phyloP scores from a whole-genome alignment of 1,139 yeast genomes.

The Yamadazyma conglobata region DNA sequence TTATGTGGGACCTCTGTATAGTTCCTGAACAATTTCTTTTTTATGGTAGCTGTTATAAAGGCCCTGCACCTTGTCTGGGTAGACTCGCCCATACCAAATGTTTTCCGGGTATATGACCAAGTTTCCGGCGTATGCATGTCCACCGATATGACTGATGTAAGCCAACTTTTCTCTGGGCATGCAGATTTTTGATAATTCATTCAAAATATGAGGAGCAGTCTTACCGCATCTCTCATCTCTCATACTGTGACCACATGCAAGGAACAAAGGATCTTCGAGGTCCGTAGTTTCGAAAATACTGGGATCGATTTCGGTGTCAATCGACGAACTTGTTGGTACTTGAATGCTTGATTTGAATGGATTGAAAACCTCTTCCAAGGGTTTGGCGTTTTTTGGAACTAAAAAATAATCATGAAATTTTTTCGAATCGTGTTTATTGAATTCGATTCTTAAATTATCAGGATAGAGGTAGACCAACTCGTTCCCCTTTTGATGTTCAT shows the following conservation, averaged over 20 bases:
- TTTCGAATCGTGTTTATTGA: constrained; percentile 27
- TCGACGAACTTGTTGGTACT: not conserved
- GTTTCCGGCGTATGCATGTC: constrained; percentile 79
- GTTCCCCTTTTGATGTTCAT: constrained; percentile 7
- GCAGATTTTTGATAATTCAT: constrained; percentile 38
- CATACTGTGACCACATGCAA: constrained; percentile 64
- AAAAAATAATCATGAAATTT: constrained; percentile 44
- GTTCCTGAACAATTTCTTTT: constrained; percentile 48
- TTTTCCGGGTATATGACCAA: constrained; percentile 52
- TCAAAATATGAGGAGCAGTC: constrained; percentile 52
- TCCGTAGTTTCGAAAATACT: constrained; percentile 3
- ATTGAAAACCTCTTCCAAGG: constrained; percentile 21
- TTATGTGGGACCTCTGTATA: constrained; percentile 56
- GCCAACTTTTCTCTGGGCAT: constrained; percentile 34
- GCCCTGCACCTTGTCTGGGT: constrained; percentile 64
- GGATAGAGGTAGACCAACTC: constrained; percentile 51
- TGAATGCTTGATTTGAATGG: constrained; percentile 23
- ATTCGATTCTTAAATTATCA: constrained; percentile 42
- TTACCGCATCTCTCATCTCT: constrained; percentile 68
- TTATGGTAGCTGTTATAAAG: constrained; percentile 53
- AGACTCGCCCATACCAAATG: constrained; percentile 71
- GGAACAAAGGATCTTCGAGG: constrained; percentile 21
- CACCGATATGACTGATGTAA: constrained; percentile 66
- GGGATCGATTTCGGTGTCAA: not conserved
- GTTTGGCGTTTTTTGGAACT: constrained; percentile 4